These are phyloP conservation scores for Penicillium cinerascens DNA, from an alignment of 495 filamentous ascomycete genomes.

Conservation along the genomic window DNA sequence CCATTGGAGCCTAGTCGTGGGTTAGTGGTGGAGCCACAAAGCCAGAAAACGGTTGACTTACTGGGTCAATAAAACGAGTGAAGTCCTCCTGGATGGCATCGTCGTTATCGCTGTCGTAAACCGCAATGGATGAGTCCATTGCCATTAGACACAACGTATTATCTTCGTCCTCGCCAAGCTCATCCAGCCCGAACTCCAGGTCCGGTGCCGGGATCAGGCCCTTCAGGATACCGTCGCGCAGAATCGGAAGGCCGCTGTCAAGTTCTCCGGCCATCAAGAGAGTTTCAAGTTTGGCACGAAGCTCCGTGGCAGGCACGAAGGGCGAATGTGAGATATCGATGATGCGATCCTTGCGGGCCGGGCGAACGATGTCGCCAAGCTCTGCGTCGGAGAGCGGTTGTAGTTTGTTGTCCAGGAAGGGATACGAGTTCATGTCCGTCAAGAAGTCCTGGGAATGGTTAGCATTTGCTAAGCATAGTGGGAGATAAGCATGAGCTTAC, in stretches of 20 bases:
- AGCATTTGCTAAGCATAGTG: slow-evolving; percentile 10
- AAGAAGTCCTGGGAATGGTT: slow-evolving; percentile 64
- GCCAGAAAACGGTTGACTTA: slow-evolving; percentile 26
- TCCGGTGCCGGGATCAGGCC: slow-evolving; percentile 93
- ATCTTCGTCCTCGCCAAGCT: slow-evolving; percentile 64
- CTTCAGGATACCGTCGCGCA: slow-evolving; percentile 74
- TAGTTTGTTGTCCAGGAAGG: slow-evolving; percentile 90
- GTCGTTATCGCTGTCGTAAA: slow-evolving; percentile 49
- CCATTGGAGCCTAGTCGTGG: slow-evolving; percentile 65
- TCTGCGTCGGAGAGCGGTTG: slow-evolving; percentile 83
- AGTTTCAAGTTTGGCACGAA: slow-evolving; percentile 75
- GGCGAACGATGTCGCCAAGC: slow-evolving; percentile 80
- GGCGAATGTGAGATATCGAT: slow-evolving; percentile 86
- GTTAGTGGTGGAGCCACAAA: slow-evolving; percentile 5
- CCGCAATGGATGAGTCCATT: slow-evolving; percentile 51
- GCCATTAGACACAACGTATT: slow-evolving; percentile 78
- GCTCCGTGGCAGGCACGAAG: slow-evolving; percentile 66
- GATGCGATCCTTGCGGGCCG: slow-evolving; percentile 65
- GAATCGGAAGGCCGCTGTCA: slow-evolving; percentile 85
- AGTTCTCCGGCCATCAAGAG: slow-evolving; percentile 85
- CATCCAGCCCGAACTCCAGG: slow-evolving; percentile 88
- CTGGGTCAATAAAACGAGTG: slow-evolving; percentile 84
- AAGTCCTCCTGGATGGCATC: slow-evolving; percentile 58
- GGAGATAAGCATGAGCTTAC: slow-evolving; percentile 37
- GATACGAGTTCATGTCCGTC: slow-evolving; percentile 96